A percentile compares a stretch with the other conserved stretches of the same genome.
These are phyloP conservation scores for Amylocarpus encephaloides DNA, from an alignment of 2,329 filamentous ascomycete species.

Conservation along the genomic window DNA sequence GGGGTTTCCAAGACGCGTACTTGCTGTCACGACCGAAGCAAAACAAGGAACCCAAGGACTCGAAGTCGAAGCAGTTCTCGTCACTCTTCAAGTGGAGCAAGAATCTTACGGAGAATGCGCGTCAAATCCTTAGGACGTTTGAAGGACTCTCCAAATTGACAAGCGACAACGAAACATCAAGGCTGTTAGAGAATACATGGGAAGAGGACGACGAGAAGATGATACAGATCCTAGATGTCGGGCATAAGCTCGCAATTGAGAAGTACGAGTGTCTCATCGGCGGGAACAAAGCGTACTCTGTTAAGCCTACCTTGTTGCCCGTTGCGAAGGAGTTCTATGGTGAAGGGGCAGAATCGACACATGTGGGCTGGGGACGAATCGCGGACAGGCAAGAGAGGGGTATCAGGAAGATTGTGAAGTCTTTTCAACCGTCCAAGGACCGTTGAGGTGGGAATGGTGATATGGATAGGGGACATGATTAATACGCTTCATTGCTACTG, in stretches of 20 bases:
- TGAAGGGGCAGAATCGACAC: neutral
- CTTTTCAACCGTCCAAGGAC: neutral
- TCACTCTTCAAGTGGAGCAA: slow-evolving; percentile 15
- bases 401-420: slow-evolving; percentile 17
- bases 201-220: slow-evolving; percentile 9
- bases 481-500: too few species aligned
- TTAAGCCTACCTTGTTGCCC: slow-evolving; percentile 8
- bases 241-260: slow-evolving; percentile 19
- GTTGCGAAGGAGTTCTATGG: slow-evolving; percentile 12
- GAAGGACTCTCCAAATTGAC: slow-evolving; percentile 14
- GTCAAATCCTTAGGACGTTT: slow-evolving; percentile 14
- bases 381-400: slow-evolving; percentile 21
- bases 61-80: neutral
- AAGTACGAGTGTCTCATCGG: slow-evolving; percentile 16
- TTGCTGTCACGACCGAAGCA: slow-evolving; percentile 15
- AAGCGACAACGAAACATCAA: neutral
- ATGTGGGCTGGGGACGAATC: slow-evolving; percentile 19
- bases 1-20: slow-evolving; percentile 18
- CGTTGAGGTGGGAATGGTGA: too few species aligned
- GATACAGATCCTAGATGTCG: slow-evolving; percentile 14
- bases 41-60: neutral
- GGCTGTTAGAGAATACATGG: slow-evolving; percentile 18
- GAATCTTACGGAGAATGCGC: slow-evolving; percentile 12
- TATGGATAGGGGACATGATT: too few species aligned
- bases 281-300: neutral